phyloP scores from a whole-genome alignment of 306 rosid species.

The Cucurbita pepo region DNA sequence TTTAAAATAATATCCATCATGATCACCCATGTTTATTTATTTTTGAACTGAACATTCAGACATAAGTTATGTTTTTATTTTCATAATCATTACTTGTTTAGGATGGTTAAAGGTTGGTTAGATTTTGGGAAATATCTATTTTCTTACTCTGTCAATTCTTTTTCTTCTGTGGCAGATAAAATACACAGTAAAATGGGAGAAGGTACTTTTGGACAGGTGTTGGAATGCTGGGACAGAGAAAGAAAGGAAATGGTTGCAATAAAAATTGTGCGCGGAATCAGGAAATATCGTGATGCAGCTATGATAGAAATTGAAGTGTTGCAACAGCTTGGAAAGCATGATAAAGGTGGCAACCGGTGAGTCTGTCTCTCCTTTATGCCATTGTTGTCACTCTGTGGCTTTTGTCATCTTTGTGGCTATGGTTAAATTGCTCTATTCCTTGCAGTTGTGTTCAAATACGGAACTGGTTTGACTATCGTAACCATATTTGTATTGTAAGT shows the following conservation, averaged over 20 bases:
- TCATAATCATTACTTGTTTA: not conserved
- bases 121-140: not conserved
- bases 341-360: constrained; percentile 86
- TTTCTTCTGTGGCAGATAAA: constrained; percentile 38
- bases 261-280: constrained; percentile 81
- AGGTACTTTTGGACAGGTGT: constrained; percentile 95
- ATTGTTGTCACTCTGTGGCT: not conserved
- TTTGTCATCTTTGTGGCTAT: constrained; percentile 18
- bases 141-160: not conserved
- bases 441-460: constrained; percentile 99
- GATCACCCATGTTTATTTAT: too few relatives aligned
- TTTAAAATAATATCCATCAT: not conserved
- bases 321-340: constrained; percentile 82
- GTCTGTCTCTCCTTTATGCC: constrained; percentile 10
- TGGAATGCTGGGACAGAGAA: constrained; percentile 96
- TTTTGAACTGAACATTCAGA: not conserved
- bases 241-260: constrained; percentile 84
- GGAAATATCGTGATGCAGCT: constrained; percentile 90
- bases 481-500: constrained; percentile 99
- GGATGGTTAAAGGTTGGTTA: not conserved
- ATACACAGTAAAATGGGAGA: constrained; percentile 93
- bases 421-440: constrained; percentile 87
- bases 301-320: constrained; percentile 92
- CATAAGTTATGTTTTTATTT: not conserved
- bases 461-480: constrained; percentile 99